Conservation (phyloP, 257 asterid species). For the Nicotiana undulata region DNA sequence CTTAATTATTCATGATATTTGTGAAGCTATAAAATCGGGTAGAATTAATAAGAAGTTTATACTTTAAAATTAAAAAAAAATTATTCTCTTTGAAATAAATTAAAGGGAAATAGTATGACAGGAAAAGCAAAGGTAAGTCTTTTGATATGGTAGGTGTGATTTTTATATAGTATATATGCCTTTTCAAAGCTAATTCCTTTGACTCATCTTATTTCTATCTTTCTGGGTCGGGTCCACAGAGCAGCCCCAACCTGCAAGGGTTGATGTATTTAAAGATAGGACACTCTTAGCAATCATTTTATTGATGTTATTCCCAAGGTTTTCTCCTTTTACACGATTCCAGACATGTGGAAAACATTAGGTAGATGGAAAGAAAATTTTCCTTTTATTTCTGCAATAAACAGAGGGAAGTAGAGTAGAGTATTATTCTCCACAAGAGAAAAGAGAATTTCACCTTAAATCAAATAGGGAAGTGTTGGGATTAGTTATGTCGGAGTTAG, state of each 20-base stretch:
- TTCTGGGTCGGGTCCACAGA: conserved; percentile 1
- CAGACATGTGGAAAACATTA: neutral
- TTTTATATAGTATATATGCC: no score
- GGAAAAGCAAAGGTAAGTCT: no score
- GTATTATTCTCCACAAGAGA: neutral
- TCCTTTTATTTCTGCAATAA: neutral
- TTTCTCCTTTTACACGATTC: conserved; percentile 41
- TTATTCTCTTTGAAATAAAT: no score
- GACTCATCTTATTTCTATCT: neutral
- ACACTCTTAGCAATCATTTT: conserved; percentile 22
- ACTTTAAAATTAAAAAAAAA: neutral
- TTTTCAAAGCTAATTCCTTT: no score
- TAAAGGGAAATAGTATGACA: no score
- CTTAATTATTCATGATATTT: neutral
- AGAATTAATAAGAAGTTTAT: neutral
- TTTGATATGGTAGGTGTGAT: neutral
- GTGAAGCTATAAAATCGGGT: neutral
- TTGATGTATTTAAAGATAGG: conserved; percentile 21
- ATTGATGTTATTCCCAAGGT: conserved; percentile 29
- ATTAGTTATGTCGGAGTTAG: no score
- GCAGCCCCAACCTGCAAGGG: no score
- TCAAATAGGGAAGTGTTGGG: no score
- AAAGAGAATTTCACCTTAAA: neutral
- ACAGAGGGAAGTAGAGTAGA: no score
- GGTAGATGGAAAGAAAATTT: no score